Percentiles rank a stretch among this genome's conserved stretches.
Conservation (phyloP, 208 protist genomes). For the Acanthamoeba royreba region DNA sequence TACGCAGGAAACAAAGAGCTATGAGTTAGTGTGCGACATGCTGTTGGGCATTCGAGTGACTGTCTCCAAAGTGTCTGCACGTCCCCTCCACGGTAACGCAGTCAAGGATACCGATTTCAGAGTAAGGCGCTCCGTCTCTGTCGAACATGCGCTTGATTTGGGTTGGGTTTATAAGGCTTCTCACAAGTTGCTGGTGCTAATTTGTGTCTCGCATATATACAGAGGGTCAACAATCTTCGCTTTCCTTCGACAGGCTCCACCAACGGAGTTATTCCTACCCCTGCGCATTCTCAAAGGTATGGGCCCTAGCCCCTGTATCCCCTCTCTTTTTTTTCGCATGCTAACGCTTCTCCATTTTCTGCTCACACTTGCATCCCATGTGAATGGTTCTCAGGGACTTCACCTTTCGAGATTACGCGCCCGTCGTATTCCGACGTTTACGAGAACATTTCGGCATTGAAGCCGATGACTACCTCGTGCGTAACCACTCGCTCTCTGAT, state of each 20-base stretch:
- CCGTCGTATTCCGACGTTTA: not conserved
- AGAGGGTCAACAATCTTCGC: not conserved
- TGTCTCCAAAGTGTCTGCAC: not conserved
- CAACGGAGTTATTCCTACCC: not conserved
- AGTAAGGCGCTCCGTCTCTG: too few species aligned
- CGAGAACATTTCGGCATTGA: not conserved
- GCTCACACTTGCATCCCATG: not conserved
- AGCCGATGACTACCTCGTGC: not conserved
- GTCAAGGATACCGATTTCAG: not conserved
- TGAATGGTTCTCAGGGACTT: not conserved
- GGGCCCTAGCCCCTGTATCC: not conserved
- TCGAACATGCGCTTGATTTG: too few species aligned
- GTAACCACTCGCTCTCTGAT: not conserved
- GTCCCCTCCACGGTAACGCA: not conserved
- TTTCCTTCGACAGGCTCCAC: not conserved
- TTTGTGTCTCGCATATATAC: not conserved
- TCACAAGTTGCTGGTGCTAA: not conserved
- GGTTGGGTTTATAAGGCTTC: too few species aligned
- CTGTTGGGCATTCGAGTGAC: conserved; percentile 25
- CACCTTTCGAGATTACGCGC: not conserved
- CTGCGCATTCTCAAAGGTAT: not conserved
- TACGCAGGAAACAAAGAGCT: not conserved
- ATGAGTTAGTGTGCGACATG: conserved; percentile 11
- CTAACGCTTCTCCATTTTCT: not conserved
- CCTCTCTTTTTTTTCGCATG: not conserved